A percentile compares a stretch with the other conserved stretches of the same genome.
Conservation (phyloP, 331 rosid genomes). For the Dryas integrifolia region DNA sequence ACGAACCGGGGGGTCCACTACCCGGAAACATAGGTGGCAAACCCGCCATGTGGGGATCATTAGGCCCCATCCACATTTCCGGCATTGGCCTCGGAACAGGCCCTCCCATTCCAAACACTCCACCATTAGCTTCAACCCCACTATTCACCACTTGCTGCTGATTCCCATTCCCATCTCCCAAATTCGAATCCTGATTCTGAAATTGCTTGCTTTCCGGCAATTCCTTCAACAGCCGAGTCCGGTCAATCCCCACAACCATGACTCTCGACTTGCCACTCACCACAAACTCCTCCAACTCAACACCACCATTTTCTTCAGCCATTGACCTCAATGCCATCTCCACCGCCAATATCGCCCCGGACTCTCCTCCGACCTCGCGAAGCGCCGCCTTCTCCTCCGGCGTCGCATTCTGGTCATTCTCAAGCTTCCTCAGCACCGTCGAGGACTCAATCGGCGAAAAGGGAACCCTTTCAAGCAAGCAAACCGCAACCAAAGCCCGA, state of each 20-base stretch:
- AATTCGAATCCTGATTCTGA: constrained; percentile 46
- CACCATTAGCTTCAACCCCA: constrained; percentile 44
- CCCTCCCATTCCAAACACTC: constrained; percentile 58
- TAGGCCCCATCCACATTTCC: constrained; percentile 78
- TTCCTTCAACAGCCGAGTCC: constrained; percentile 74
- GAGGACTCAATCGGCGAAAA: constrained; percentile 84
- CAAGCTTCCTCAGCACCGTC: constrained; percentile 74
- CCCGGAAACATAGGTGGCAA: constrained; percentile 58
- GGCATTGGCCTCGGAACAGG: constrained; percentile 53
- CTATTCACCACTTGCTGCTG: constrained; percentile 38
- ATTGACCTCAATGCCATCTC: constrained; percentile 91
- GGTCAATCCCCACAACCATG: constrained; percentile 68
- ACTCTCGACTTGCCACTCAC: constrained; percentile 84
- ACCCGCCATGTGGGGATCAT: constrained; percentile 53
- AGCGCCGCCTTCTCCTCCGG: constrained; percentile 61
- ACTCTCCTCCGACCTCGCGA: constrained; percentile 77
- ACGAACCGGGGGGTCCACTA: constrained; percentile 32
- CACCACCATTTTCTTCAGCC: constrained; percentile 71
- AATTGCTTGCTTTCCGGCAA: constrained; percentile 66
- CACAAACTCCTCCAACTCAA: constrained; percentile 86
- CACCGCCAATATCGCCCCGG: constrained; percentile 72
- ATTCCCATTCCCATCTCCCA: constrained; percentile 49
- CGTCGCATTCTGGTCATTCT: constrained; percentile 61
- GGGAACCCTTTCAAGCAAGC: constrained; percentile 71
- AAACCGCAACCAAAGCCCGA: constrained; percentile 79